These are phyloP conservation scores for Phytophthora agathidicida DNA, from an alignment of 352 stramenopile genomes.

Conservation along the genomic window DNA sequence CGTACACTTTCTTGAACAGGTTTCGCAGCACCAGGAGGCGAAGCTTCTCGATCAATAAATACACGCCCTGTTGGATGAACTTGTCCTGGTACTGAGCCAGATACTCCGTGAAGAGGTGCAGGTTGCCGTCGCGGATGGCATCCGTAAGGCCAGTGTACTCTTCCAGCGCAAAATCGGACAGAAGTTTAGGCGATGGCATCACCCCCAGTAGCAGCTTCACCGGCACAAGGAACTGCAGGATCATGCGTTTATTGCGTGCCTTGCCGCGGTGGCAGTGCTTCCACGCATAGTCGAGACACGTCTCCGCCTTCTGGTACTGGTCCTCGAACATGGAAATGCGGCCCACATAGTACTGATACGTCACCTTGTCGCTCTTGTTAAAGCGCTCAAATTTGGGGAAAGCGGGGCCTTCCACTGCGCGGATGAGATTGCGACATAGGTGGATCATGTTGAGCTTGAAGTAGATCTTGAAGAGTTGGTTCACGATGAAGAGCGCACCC, in stretches of 20 bases:
- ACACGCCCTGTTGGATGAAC: constrained; percentile 94
- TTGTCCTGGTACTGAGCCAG: constrained; percentile 90
- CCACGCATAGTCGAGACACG: constrained; percentile 94
- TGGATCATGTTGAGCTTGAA: constrained; percentile 95
- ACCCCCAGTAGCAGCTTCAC: constrained; percentile 94
- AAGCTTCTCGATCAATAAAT: constrained; percentile 96
- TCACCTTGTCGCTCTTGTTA: constrained; percentile 91
- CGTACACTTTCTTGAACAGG: constrained; percentile 96
- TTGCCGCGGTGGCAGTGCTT: constrained; percentile 90
- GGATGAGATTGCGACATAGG: constrained; percentile 95
- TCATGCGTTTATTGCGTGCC: constrained; percentile 92
- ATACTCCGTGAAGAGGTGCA: constrained; percentile 93
- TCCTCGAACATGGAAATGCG: constrained; percentile 98
- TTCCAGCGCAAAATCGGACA: constrained; percentile 90
- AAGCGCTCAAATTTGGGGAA: constrained; percentile 85
- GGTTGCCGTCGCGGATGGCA: constrained; percentile 91
- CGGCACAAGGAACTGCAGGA: constrained; percentile 95
- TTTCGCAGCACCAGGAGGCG: constrained; percentile 95
- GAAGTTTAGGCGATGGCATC: constrained; percentile 90
- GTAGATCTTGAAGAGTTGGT: constrained; percentile 98
- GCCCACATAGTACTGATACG: constrained; percentile 96
- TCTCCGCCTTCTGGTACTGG: constrained; percentile 95
- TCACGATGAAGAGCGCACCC: constrained; percentile 92
- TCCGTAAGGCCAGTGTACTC: constrained; percentile 91
- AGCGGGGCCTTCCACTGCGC: constrained; percentile 76